phyloP scores from a whole-genome alignment of 306 rosid species.

The Amphicarpaea edgeworthii region DNA sequence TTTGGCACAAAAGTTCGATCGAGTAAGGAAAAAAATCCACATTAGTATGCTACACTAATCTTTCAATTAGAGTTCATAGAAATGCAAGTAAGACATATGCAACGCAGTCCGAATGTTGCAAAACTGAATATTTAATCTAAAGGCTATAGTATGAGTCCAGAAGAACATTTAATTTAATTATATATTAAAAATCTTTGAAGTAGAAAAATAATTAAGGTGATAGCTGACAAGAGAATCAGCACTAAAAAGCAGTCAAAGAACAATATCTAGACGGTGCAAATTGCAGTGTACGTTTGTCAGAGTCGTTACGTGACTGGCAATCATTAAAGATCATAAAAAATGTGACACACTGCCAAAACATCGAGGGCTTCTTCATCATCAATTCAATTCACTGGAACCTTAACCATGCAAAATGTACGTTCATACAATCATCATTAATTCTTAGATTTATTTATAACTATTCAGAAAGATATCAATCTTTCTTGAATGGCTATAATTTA shows the following conservation, averaged over 20 bases:
- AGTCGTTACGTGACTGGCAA: not conserved
- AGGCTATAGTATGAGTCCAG: not conserved
- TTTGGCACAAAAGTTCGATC: not conserved
- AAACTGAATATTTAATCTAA: not conserved
- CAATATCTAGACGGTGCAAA: conserved; percentile 15
- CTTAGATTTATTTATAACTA: not conserved
- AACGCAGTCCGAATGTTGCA: not conserved
- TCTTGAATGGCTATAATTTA: not conserved
- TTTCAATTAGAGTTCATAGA: not conserved
- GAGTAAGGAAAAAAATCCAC: not conserved
- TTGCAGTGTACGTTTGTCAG: not conserved
- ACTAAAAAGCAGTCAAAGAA: not conserved
- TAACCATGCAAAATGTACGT: not conserved
- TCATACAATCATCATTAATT: not conserved
- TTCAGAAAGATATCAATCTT: conserved; percentile 26
- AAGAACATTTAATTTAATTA: not conserved
- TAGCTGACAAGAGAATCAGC: conserved; percentile 4
- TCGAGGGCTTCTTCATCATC: no score
- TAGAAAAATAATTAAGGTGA: not conserved
- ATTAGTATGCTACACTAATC: not conserved
- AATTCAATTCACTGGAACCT: no score
- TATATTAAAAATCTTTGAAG: not conserved
- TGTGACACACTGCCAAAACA: no score
- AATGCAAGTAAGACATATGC: not conserved
- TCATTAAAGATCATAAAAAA: conserved; percentile 21